phyloP scores from a whole-genome alignment of 2,329 filamentous ascomycete species.

The Talaromyces sp. region DNA sequence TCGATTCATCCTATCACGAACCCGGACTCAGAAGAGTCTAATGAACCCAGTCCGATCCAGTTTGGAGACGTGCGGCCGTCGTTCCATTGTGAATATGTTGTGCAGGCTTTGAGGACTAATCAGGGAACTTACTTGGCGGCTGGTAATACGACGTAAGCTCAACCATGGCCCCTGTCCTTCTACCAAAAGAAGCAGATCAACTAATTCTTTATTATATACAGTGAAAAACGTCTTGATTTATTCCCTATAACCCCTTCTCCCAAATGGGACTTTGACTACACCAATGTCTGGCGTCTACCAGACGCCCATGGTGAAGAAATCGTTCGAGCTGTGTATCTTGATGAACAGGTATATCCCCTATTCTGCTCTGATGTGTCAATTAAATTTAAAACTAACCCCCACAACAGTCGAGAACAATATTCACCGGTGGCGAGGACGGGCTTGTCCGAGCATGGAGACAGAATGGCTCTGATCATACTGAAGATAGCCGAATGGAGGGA shows the following conservation, averaged over 20 bases:
- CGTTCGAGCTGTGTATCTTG: slow-evolving; percentile 43
- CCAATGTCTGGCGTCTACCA: slow-evolving; percentile 39
- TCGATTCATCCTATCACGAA: slow-evolving; percentile 53
- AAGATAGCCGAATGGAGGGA: not conserved
- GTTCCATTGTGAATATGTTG: slow-evolving; percentile 56
- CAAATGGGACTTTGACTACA: slow-evolving; percentile 37
- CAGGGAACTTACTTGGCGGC: slow-evolving; percentile 43
- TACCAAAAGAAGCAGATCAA: not conserved
- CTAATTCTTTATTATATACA: slow-evolving; percentile 15
- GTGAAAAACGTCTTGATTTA: slow-evolving; percentile 40
- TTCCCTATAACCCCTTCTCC: slow-evolving; percentile 34
- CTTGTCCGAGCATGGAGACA: slow-evolving; percentile 37
- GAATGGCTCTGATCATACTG: slow-evolving; percentile 14
- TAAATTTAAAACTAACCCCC: not conserved
- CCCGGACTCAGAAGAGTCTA: slow-evolving; percentile 43
- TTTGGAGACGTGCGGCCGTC: slow-evolving; percentile 55
- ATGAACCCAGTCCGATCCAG: slow-evolving; percentile 38
- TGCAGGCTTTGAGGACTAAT: slow-evolving; percentile 46
- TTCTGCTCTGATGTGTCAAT: not conserved
- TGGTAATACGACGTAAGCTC: slow-evolving; percentile 46
- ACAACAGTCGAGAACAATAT: slow-evolving; percentile 34
- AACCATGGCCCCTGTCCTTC: not conserved
- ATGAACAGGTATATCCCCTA: slow-evolving; percentile 35
- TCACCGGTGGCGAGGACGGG: slow-evolving; percentile 44
- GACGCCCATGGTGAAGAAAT: slow-evolving; percentile 47